Evolutionary conservation across 345 rosid genomes (phyloP).

Genomic region (Arabis hirsuta): DNA sequence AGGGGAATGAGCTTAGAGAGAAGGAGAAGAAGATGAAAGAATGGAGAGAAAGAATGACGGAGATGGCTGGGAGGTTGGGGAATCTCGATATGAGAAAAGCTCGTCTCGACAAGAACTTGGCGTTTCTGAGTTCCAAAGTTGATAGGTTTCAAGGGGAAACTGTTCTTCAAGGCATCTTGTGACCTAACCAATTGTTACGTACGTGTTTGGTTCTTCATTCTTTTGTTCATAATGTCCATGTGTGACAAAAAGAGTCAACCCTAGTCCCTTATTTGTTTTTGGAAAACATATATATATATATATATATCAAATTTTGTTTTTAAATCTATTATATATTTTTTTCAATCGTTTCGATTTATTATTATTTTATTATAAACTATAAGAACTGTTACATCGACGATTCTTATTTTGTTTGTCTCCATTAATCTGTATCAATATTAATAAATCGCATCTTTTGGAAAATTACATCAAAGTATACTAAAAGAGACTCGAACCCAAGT

Average conservation of each 20-base stretch:
- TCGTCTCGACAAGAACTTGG: constrained; percentile 35
- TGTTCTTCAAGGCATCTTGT: constrained; percentile 36
- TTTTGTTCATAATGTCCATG: constrained; percentile 20
- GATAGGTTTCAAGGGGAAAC: constrained; percentile 37
- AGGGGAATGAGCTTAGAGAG: constrained; percentile 30
- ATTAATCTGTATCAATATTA: no score
- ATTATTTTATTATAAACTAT: no score
- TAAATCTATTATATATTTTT: no score
- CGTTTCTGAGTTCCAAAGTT: constrained; percentile 40
- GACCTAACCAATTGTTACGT: constrained; percentile 1
- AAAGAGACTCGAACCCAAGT: no score
- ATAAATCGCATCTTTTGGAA: no score
- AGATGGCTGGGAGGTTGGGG: constrained; percentile 35
- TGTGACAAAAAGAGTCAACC: background rate
- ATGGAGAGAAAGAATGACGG: constrained; percentile 29
- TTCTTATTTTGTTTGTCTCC: no score
- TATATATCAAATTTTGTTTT: no score
- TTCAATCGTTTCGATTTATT: no score
- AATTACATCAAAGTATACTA: no score
- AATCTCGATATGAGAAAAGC: constrained; percentile 29
- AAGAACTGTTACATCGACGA: no score
- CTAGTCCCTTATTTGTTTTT: no score
- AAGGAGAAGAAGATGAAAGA: constrained; percentile 37
- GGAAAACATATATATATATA: no score
- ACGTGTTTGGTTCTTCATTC: background rate